phyloP scores from a whole-genome alignment of 257 asterid genomes.

The Salvia miltiorrhiza region DNA sequence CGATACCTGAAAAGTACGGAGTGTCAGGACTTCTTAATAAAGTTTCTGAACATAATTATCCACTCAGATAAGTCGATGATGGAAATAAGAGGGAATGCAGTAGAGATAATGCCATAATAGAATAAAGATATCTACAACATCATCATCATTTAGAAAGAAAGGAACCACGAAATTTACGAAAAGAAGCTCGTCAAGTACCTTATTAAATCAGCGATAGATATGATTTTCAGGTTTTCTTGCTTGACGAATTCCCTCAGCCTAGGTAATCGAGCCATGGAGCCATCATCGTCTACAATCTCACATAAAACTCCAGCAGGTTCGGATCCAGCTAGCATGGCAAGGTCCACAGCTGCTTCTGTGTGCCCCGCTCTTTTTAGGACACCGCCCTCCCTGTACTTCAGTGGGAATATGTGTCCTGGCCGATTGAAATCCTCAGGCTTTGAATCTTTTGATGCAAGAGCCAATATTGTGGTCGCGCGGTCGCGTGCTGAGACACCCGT shows the following conservation, averaged over 20 bases:
- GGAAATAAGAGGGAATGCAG: slow-evolving; percentile 1
- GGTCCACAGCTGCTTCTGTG: slow-evolving; percentile 98
- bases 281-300: slow-evolving; percentile 96
- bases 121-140: neutral
- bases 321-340: slow-evolving; percentile 76
- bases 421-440: slow-evolving; percentile 91
- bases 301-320: slow-evolving; percentile 86
- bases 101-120: neutral
- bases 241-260: slow-evolving; percentile 62
- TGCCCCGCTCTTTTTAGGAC: slow-evolving; percentile 98
- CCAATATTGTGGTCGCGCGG: slow-evolving; percentile 79
- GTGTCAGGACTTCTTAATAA: slow-evolving; percentile 19
- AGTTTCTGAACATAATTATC: neutral
- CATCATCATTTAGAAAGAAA: neutral
- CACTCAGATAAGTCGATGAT: neutral
- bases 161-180: neutral
- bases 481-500: slow-evolving; percentile 98
- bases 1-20: slow-evolving; percentile 59
- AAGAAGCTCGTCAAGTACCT: slow-evolving; percentile 42
- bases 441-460: slow-evolving; percentile 84
- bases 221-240: slow-evolving; percentile 67
- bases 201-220: slow-evolving; percentile 89
- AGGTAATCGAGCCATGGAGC: slow-evolving; percentile 98
- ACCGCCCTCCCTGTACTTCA: slow-evolving; percentile 91
- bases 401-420: slow-evolving; percentile 97